Evolutionary conservation across 2,329 filamentous ascomycete genomes (phyloP).

Genomic region (Ophiostoma novo-ulmi): DNA sequence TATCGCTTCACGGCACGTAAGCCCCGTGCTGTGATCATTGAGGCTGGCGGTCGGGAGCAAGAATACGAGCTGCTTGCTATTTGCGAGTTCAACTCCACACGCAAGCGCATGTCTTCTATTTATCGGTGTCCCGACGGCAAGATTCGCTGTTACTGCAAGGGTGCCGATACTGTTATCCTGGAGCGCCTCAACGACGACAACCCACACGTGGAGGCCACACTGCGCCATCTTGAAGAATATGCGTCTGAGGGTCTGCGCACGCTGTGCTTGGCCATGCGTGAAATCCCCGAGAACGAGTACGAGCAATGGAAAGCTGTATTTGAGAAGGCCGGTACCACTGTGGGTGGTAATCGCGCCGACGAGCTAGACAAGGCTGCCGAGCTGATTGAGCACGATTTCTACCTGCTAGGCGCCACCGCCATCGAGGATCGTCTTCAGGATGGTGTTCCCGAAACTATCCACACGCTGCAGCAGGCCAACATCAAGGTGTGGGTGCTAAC

Average conservation of each 20-base stretch:
- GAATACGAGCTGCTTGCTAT: conserved; percentile 92
- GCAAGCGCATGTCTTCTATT: conserved; percentile 97
- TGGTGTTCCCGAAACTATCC: conserved; percentile 95
- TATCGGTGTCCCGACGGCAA: conserved; percentile 95
- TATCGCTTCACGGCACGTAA: conserved; percentile 90
- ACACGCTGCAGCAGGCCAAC: conserved; percentile 90
- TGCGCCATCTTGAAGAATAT: conserved; percentile 96
- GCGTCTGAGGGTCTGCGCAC: conserved; percentile 93
- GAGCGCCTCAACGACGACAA: conserved; percentile 82
- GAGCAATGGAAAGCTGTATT: conserved; percentile 81
- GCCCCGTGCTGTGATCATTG: conserved; percentile 80
- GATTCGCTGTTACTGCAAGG: conserved; percentile 90
- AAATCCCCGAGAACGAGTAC: conserved; percentile 84
- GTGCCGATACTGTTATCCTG: conserved; percentile 93
- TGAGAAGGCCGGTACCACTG: conserved; percentile 81
- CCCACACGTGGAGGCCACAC: conserved; percentile 79
- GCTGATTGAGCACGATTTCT: conserved; percentile 88
- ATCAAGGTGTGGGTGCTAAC: conserved; percentile 99
- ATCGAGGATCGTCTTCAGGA: conserved; percentile 97
- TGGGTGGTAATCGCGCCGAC: conserved; percentile 85
- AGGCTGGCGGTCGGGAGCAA: conserved; percentile 63
- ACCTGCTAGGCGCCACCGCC: conserved; percentile 86
- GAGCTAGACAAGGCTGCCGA: conserved; percentile 97
- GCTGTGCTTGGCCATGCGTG: conserved; percentile 89
- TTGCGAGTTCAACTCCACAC: conserved; percentile 97